Percentiles rank a stretch among this genome's conserved stretches.
phyloP scores from a whole-genome alignment of 2,329 filamentous ascomycete species.

The Curvularia spicifera region DNA sequence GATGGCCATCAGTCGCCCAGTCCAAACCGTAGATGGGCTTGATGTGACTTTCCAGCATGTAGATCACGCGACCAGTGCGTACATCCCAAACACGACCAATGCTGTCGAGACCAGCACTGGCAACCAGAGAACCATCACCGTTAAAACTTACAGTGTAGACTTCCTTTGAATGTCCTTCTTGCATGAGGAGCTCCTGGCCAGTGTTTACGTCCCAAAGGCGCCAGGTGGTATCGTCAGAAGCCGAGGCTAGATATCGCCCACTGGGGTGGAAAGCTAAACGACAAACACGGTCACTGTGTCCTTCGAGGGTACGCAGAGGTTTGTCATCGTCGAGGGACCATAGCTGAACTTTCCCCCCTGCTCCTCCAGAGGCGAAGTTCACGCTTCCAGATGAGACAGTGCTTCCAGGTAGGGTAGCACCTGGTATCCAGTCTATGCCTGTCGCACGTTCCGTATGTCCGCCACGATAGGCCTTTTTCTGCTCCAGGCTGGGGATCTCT shows the following conservation, averaged over 20 bases:
- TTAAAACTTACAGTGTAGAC: constrained; percentile 93
- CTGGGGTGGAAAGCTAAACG: constrained; percentile 94
- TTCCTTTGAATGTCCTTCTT: constrained; percentile 93
- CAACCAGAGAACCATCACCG: constrained; percentile 85
- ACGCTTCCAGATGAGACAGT: constrained; percentile 74
- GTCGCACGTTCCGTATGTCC: constrained; percentile 90
- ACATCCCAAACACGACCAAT: constrained; percentile 96
- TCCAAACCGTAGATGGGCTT: constrained; percentile 92
- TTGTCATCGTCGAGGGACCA: constrained; percentile 91
- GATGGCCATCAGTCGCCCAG: constrained; percentile 89
- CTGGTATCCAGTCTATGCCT: constrained; percentile 88
- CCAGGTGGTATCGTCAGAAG: constrained; percentile 97
- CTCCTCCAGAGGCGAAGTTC: constrained; percentile 89
- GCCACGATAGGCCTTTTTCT: constrained; percentile 72
- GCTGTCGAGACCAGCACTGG: constrained; percentile 91
- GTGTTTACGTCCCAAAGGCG: constrained; percentile 92
- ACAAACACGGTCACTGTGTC: constrained; percentile 86
- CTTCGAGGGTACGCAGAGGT: constrained; percentile 79
- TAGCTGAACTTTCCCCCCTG: constrained; percentile 83
- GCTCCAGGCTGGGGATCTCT: constrained; percentile 80
- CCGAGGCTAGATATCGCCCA: constrained; percentile 86
- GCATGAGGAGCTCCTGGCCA: constrained; percentile 80
- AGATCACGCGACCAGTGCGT: constrained; percentile 88
- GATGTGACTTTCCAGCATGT: constrained; percentile 93
- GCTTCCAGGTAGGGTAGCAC: constrained; percentile 73